Conservation (phyloP, 2,329 filamentous ascomycete genomes). For the Zasmidium citrigriseum region DNA sequence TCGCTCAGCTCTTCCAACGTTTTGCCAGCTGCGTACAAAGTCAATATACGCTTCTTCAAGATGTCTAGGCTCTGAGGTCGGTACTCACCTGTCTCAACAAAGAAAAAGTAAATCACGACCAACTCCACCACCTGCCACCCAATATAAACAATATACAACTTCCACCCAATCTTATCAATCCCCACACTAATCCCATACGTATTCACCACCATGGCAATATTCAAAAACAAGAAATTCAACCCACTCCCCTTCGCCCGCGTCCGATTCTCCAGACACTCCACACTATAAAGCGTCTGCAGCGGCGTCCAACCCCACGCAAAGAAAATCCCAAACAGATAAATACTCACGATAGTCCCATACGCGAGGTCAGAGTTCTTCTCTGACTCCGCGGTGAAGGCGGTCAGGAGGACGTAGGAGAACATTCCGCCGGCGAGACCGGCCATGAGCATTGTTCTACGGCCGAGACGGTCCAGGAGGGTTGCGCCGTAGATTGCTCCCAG, state of each 20-base stretch:
- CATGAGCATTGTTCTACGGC: conserved; percentile 39
- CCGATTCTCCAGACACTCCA: conserved; percentile 41
- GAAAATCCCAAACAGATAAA: conserved; percentile 44
- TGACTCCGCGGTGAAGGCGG: conserved; percentile 36
- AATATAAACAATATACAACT: conserved; percentile 29
- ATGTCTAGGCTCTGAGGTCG: too few species aligned
- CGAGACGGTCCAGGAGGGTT: conserved; percentile 26
- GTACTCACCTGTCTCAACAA: conserved; percentile 47
- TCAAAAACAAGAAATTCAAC: conserved; percentile 43
- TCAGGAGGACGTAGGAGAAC: conserved; percentile 37
- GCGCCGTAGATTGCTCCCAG: conserved; percentile 42
- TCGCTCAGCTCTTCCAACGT: conserved; percentile 35
- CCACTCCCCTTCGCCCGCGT: conserved; percentile 39
- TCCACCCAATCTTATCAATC: conserved; percentile 29
- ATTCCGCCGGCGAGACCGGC: conserved; percentile 38
- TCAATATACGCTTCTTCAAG: too few species aligned
- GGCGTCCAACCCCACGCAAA: conserved; percentile 45
- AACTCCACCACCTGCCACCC: conserved; percentile 36
- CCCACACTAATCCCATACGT: conserved; percentile 32
- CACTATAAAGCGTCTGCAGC: conserved; percentile 41
- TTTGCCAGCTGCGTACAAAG: too few species aligned
- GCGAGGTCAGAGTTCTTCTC: conserved; percentile 26
- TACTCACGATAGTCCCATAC: conserved; percentile 42
- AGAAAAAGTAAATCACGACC: conserved; percentile 35
- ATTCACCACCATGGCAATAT: conserved; percentile 47